Evolutionary conservation across 345 rosid species (phyloP).

Genomic region (Psidium friedrichsthalianum): DNA sequence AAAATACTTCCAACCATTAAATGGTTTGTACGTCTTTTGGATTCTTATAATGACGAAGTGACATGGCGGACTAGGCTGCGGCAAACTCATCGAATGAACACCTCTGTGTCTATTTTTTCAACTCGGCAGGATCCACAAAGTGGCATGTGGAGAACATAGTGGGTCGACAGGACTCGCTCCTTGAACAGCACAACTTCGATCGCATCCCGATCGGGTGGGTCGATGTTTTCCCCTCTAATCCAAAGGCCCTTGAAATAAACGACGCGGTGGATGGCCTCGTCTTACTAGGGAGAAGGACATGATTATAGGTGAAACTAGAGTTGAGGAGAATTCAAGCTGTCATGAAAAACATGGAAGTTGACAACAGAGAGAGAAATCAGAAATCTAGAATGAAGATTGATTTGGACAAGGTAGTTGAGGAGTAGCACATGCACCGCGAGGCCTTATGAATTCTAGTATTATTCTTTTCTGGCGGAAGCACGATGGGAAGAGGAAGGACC

Average conservation of each 20-base stretch:
- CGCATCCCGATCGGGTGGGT: too few relatives aligned
- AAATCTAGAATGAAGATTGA: neutral
- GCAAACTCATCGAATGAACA: too few relatives aligned
- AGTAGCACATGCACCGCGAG: neutral
- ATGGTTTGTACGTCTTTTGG: too few relatives aligned
- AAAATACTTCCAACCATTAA: too few relatives aligned
- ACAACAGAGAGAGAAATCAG: neutral
- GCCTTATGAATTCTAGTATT: neutral
- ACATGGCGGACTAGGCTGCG: too few relatives aligned
- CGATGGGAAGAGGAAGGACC: neutral
- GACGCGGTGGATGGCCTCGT: neutral
- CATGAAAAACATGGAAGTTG: neutral
- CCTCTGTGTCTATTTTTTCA: too few relatives aligned
- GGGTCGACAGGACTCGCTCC: too few relatives aligned
- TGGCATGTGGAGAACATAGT: neutral
- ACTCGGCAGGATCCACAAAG: neutral
- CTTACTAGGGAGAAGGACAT: neutral
- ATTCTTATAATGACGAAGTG: too few relatives aligned
- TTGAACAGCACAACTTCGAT: too few relatives aligned
- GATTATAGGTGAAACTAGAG: neutral
- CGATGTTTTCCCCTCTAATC: too few relatives aligned
- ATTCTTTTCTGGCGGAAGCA: neutral
- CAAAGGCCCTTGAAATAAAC: too few relatives aligned
- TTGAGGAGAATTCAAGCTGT: neutral
- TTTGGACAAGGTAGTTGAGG: neutral